These are phyloP conservation scores for Ziziphus jujuba DNA, from an alignment of 306 rosid species.

Conservation along the genomic window DNA sequence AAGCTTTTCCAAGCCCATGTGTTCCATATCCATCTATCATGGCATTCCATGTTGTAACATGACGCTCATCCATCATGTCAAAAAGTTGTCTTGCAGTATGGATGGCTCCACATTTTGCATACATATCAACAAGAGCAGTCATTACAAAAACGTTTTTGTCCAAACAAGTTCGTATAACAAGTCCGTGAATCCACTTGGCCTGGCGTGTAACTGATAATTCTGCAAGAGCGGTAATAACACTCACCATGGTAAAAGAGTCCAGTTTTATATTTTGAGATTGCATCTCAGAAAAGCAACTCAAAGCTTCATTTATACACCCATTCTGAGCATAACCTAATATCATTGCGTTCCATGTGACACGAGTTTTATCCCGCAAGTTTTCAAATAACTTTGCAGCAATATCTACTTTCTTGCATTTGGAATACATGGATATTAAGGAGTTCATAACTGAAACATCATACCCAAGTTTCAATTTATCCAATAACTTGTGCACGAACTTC, in stretches of 20 bases:
- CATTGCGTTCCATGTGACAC: constrained; percentile 91
- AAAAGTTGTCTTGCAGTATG: constrained; percentile 71
- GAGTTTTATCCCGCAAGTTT: constrained; percentile 53
- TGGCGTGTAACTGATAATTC: constrained; percentile 78
- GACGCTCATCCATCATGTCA: constrained; percentile 71
- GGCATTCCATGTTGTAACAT: constrained; percentile 85
- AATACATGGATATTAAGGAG: constrained; percentile 91
- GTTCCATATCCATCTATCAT: constrained; percentile 96
- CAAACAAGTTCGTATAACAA: constrained; percentile 59
- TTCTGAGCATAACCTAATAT: constrained; percentile 86
- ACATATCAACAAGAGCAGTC: constrained; percentile 85
- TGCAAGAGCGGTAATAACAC: constrained; percentile 78
- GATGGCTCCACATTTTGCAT: constrained; percentile 76
- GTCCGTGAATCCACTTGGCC: constrained; percentile 96
- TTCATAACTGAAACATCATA: constrained; percentile 67
- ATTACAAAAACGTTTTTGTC: constrained; percentile 69
- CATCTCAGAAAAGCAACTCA: constrained; percentile 64
- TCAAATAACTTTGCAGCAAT: constrained; percentile 63
- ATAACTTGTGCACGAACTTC: constrained; percentile 51
- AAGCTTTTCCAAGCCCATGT: constrained; percentile 71
- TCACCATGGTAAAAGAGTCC: constrained; percentile 84
- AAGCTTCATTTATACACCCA: constrained; percentile 60
- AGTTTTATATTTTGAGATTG: constrained; percentile 53
- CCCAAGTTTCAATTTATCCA: constrained; percentile 47
- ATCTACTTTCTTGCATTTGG: constrained; percentile 77